Percentiles rank a stretch among this genome's conserved stretches.
Evolutionary conservation across 495 filamentous ascomycete genomes (phyloP).

Genomic region (Choiromyces venosus): DNA sequence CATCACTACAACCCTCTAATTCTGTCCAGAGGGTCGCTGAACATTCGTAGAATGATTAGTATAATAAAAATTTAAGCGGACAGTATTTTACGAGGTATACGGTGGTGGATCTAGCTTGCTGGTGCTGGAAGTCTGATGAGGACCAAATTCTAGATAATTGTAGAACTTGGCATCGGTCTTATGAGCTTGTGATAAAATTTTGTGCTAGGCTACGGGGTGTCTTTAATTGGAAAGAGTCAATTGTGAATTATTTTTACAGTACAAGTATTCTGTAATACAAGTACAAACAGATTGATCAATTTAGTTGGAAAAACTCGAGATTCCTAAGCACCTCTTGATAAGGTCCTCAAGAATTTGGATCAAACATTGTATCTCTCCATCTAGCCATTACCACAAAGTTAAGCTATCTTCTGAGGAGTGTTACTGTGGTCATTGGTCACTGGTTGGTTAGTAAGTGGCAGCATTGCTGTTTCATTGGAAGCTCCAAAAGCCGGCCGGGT

Average conservation of each 20-base stretch:
- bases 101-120: background rate
- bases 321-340: background rate
- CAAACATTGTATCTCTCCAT: background rate
- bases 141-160: background rate
- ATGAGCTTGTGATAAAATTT: background rate
- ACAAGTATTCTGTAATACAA: no score
- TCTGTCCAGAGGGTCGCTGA: background rate
- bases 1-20: background rate
- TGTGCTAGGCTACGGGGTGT: background rate
- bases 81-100: background rate
- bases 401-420: background rate
- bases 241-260: background rate
- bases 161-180: background rate
- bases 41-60: background rate
- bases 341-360: no score
- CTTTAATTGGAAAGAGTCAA: background rate
- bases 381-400: background rate
- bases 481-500: background rate
- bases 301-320: background rate
- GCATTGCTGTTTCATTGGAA: background rate
- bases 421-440: background rate
- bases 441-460: background rate
- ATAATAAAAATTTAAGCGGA: background rate
- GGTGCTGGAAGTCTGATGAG: background rate
- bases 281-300: background rate